Evolutionary conservation across 495 filamentous ascomycete species (phyloP).

Genomic region (Mytilinidion resinicola): DNA sequence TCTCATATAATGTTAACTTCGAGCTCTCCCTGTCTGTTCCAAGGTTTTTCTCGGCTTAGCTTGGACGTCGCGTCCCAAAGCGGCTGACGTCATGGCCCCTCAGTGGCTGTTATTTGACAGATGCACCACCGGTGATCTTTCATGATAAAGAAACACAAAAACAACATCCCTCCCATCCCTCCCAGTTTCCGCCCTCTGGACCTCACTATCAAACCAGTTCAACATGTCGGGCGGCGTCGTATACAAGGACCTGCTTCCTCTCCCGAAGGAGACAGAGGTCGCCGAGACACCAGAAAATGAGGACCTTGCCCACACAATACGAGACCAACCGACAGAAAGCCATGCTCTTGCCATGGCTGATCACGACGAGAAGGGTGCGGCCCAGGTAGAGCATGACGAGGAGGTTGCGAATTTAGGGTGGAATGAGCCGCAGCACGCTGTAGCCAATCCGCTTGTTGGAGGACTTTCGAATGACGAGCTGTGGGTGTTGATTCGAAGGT

Average conservation of each 20-base stretch:
- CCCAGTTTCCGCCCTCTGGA: background rate
- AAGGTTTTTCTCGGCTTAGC: too few species aligned
- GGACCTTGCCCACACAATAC: constrained; percentile 20
- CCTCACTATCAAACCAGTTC: background rate
- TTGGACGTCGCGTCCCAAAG: too few species aligned
- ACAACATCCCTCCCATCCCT: background rate
- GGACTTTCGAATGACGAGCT: constrained; percentile 78
- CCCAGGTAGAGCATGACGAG: constrained; percentile 42
- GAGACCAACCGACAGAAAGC: constrained; percentile 32
- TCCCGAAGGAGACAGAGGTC: constrained; percentile 25
- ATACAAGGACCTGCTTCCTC: constrained; percentile 34
- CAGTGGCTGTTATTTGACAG: too few species aligned
- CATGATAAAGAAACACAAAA: background rate
- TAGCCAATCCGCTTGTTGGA: constrained; percentile 59
- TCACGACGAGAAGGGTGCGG: constrained; percentile 40
- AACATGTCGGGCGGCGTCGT: constrained; percentile 26
- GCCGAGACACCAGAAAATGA: constrained; percentile 25
- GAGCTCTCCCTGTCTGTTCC: too few species aligned
- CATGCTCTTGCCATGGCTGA: constrained; percentile 35
- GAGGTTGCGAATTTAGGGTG: constrained; percentile 68
- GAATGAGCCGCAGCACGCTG: constrained; percentile 53
- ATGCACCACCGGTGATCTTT: too few species aligned
- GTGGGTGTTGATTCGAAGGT: constrained; percentile 72
- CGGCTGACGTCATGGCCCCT: too few species aligned
- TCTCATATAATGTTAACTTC: too few species aligned